phyloP scores from a whole-genome alignment of 78 protist species.

The Dictyostelium capitatum region DNA sequence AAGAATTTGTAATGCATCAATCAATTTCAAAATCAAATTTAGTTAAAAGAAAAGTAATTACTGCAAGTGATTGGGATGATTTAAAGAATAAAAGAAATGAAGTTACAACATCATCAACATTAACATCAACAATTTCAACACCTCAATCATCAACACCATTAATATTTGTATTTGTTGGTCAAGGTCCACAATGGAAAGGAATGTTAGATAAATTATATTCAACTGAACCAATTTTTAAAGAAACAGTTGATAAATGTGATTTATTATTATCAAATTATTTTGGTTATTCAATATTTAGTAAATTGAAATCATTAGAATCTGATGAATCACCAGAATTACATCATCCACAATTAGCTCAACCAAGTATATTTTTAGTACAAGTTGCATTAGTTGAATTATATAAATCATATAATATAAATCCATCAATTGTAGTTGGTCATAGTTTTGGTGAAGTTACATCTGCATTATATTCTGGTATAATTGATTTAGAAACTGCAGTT shows the following conservation, averaged over 20 bases:
- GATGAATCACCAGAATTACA: conserved; percentile 53
- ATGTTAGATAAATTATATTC: conserved; percentile 41
- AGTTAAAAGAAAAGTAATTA: conserved; percentile 9
- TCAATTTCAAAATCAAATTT: conserved; percentile 3
- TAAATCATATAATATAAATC: conserved; percentile 31
- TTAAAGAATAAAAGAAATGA: conserved; percentile 22
- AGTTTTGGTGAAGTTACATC: conserved; percentile 81
- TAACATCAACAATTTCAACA: conserved; percentile 48
- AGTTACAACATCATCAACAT: neutral
- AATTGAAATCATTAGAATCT: conserved; percentile 11
- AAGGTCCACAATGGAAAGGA: conserved; percentile 86
- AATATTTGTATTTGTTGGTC: conserved; percentile 81
- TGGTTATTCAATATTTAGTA: conserved; percentile 59
- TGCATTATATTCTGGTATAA: conserved; percentile 25
- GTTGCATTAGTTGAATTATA: conserved; percentile 70
- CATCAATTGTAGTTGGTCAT: conserved; percentile 84
- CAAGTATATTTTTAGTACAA: conserved; percentile 79
- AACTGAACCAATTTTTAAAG: conserved; percentile 25
- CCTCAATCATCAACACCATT: conserved; percentile 19
- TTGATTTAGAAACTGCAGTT: conserved; percentile 58
- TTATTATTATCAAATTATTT: neutral
- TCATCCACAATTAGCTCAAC: conserved; percentile 76
- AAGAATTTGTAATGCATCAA: conserved; percentile 54
- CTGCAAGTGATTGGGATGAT: conserved; percentile 43
- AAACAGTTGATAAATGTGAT: conserved; percentile 55